Evolutionary conservation across 805 yeast genomes (phyloP), one percentile per base, ranked within the genome.

Genomic region (Zygoascus bituminiphila): DNA sequence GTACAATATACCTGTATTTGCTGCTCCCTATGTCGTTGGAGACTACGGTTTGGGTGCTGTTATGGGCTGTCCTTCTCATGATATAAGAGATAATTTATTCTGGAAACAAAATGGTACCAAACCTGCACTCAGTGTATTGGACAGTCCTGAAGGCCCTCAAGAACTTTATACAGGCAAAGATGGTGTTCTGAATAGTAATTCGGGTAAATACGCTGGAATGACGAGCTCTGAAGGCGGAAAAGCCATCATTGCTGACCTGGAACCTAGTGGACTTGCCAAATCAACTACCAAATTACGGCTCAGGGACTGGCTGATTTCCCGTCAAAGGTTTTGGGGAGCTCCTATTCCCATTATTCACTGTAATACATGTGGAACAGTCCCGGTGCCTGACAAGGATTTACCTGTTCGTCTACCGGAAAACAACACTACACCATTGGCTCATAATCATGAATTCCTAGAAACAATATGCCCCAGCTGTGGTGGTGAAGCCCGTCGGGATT

Each of bases 311-410:
- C 74, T 93, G 23, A 84, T 93, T 42, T 83, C 94, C 59, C 77
- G 98, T 61, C 98, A 93, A 65, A 70, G 98, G 51, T 91, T 84
- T 65, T 93, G 98, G 98, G 98, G 98, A 22, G 93, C 97, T 0
- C 98, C 98, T 2, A 93, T 93, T 47, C 98, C 98, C 4, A 88
- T 93, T 17, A 74, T 93, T 23, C 93, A 93, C 60, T 93, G 98
- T 68, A 75, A 73, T 5, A 54, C 64, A 2, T 93, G 98, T 72
- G 98, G 98, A 1, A 68, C 82, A 0, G 96, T 91, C 1, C 85
- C 98, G 0, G 98, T 93, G 17, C 97, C 97, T 0, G 95, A 85
- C 37, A 69, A 77, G 1, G 82, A 89, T 23, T 71, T 93, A 15
- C 98, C 98, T 0, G 96, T 93, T 0, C 41, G 71, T 33, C 74